Base-by-base conservation (phyloP, 805 yeast genomes). In the Candida adriatica region DNA sequence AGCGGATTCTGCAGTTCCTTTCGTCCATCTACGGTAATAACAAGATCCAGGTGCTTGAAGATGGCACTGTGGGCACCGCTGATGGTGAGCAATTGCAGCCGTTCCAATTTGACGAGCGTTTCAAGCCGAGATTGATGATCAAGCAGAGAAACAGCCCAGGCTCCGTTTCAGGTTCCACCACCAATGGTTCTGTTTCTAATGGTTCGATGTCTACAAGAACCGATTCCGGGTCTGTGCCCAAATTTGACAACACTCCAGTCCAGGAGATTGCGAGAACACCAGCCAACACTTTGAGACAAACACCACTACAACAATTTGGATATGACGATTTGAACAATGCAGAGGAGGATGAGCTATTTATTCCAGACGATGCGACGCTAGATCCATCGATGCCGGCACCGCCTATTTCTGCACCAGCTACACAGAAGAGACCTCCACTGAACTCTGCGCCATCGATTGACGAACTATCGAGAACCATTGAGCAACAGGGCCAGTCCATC, bases 1-100 rank as follows among this genome's bases (percentile, higher is more conserved):
- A 87, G 42, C 81, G 84, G 42, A 90, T 92, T 30, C 59, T 92
- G 47, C 73, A 92, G 45, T 90, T 92, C 44, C 64, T 92, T 48
- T 94, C 96, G 3, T 73, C 88, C 6, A 70, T 90, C 19, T 49
- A 49, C 30, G 52, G 53, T n/a, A 46, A 41, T 24, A 46, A 39
- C 30, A 46, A 38, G 24, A 39, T 43, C 16, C 49, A 43, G 17
- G 44, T 39, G 2, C 28, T 51, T 15, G 51, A 47, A 21, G 44
- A 43, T 21, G 44, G 42, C 16, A 29, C 35, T 25, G 11, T 16
- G 8, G 18, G 18, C 6, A 22, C 18, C 30, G 19, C 18, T 10
- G 18, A 16, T 29, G 16, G 16, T 9, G 14, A 16, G 16, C 33
- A 29, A 15, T 29, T 30, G 8, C 31, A 31, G 13, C 23, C 39